phyloP scores from a whole-genome alignment of 371 early-diverging fungal genomes.

The Capniomyces stellatus region DNA sequence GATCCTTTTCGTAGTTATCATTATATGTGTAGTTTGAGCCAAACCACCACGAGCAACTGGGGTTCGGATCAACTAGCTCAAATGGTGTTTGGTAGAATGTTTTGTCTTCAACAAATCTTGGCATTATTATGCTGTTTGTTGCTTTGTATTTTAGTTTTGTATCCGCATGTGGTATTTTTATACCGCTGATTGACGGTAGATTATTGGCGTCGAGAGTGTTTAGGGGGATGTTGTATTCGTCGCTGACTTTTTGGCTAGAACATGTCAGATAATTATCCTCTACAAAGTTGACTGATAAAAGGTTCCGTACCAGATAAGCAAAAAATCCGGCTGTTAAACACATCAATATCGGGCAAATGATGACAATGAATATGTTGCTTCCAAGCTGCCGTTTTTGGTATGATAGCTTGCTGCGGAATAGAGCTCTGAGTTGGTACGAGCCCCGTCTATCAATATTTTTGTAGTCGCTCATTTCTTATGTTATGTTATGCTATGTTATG shows the following conservation, averaged over 20 bases:
- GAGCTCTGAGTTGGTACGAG: constrained; percentile 22
- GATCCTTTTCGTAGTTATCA: constrained; percentile 20
- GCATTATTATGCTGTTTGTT: not conserved
- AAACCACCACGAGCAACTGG: constrained; percentile 27
- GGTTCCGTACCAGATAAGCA: constrained; percentile 20
- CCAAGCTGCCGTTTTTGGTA: constrained; percentile 52
- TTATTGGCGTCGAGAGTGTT: not conserved
- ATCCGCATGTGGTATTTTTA: not conserved
- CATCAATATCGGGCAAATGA: constrained; percentile 36
- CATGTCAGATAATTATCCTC: constrained; percentile 3
- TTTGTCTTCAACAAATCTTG: not conserved
- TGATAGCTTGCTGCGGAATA: constrained; percentile 34
- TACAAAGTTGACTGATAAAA: constrained; percentile 17
- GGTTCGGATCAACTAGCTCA: constrained; percentile 1
- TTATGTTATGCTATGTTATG: no score
- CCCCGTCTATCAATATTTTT: not conserved
- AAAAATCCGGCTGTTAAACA: constrained; percentile 29
- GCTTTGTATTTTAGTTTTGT: not conserved
- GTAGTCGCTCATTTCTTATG: no score
- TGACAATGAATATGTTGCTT: constrained; percentile 51
- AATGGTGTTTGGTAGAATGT: not conserved
- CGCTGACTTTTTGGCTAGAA: not conserved
- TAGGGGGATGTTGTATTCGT: constrained; percentile 1
- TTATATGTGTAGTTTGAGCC: constrained; percentile 28
- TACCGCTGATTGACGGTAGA: not conserved